Percentiles rank a stretch among this genome's conserved stretches.
These are phyloP conservation scores for Torrubiella hemipterigena DNA, from an alignment of 2,329 filamentous ascomycete genomes.

Conservation along the genomic window DNA sequence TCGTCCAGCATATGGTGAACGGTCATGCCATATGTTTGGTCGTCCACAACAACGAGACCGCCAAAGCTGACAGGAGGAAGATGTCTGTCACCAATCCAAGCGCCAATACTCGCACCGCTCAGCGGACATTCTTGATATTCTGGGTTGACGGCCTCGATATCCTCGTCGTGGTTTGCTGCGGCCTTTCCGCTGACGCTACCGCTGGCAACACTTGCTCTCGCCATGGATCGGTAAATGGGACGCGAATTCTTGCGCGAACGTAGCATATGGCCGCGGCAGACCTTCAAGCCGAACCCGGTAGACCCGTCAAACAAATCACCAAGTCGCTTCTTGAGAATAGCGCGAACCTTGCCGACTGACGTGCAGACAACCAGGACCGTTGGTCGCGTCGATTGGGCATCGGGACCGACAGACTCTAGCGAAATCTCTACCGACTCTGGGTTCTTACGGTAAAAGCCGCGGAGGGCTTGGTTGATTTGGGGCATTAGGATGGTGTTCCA, in stretches of 20 bases:
- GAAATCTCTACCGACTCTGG: slow-evolving; percentile 70
- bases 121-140: slow-evolving; percentile 67
- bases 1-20: slow-evolving; percentile 93
- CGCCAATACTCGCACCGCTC: slow-evolving; percentile 87
- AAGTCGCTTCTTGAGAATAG: slow-evolving; percentile 58
- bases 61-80: slow-evolving; percentile 86
- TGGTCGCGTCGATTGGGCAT: slow-evolving; percentile 51
- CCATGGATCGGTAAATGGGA: slow-evolving; percentile 19
- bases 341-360: slow-evolving; percentile 60
- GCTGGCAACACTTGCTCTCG: slow-evolving; percentile 14
- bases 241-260: slow-evolving; percentile 39
- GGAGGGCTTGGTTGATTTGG: slow-evolving; percentile 59
- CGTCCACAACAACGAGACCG: slow-evolving; percentile 74
- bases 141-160: slow-evolving; percentile 47
- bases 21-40: slow-evolving; percentile 82
- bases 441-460: slow-evolving; percentile 59
- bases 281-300: slow-evolving; percentile 53
- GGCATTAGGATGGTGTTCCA: slow-evolving; percentile 65
- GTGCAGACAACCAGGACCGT: slow-evolving; percentile 70
- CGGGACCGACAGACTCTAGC: slow-evolving; percentile 62
- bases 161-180: slow-evolving; percentile 11
- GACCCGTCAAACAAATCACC: slow-evolving; percentile 51
- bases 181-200: slow-evolving; percentile 26
- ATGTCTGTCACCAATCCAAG: slow-evolving; percentile 75
- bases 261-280: slow-evolving; percentile 57